Evolutionary conservation across 1,139 yeast genomes (phyloP).

Genomic region (Magnusiomyces sp.): DNA sequence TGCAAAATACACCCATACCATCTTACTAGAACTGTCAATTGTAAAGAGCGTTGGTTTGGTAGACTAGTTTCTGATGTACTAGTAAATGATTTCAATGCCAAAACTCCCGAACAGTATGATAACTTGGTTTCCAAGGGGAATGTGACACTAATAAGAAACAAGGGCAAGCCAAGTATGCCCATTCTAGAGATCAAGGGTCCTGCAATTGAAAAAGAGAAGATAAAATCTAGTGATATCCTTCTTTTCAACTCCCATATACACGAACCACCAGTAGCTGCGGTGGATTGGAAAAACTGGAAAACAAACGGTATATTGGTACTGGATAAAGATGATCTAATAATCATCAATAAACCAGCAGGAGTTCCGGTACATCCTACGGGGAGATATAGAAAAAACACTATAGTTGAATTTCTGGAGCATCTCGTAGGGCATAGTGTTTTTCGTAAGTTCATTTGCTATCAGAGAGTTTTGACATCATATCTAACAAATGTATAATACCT

Average conservation of each 20-base stretch:
- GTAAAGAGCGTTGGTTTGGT: slow-evolving; percentile 12
- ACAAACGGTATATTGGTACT: background rate
- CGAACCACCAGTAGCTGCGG: slow-evolving; percentile 11
- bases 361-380: slow-evolving; percentile 16
- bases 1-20: slow-evolving; percentile 11
- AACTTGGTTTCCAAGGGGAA: background rate
- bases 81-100: background rate
- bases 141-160: slow-evolving; percentile 1
- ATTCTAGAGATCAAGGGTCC: background rate
- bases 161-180: background rate
- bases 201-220: background rate
- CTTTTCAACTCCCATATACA: slow-evolving; percentile 9
- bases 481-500: background rate
- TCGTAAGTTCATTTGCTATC: slow-evolving; percentile 10
- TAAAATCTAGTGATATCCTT: slow-evolving; percentile 6
- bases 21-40: slow-evolving; percentile 2
- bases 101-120: background rate
- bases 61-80: slow-evolving; percentile 7
- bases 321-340: slow-evolving; percentile 7
- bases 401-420: slow-evolving; percentile 16
- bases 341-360: slow-evolving; percentile 13
- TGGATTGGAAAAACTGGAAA: background rate
- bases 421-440: slow-evolving; percentile 18
- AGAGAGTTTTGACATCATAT: background rate
- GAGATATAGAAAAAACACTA: slow-evolving; percentile 7